Evolutionary conservation across 108 stramenopile genomes (phyloP), one percentile per base, ranked within the genome.

Genomic region (Cyclotella sp.): DNA sequence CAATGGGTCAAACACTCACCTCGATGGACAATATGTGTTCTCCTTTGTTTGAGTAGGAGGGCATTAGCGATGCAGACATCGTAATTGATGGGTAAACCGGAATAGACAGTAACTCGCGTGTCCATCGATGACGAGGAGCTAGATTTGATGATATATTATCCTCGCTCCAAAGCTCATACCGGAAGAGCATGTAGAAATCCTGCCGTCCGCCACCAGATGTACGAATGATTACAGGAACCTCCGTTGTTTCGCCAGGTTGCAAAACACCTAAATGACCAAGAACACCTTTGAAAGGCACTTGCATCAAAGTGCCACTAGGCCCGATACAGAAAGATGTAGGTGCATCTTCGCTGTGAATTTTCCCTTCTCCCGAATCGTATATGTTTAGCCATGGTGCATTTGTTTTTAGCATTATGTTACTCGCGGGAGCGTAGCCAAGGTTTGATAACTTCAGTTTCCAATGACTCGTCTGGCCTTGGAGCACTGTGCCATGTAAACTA

Each of bases 371-470:
- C 53, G 58, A 68, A 14, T 27, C 24, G 19, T 47, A 21, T 18
- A 92, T 85, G 55, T 87, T 79, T 15, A 95, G 78, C 94, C 94
- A 95, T 39, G 94, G 94, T 11, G 88, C 63, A 78, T 92, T 93
- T 30, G 92, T 93, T 75, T 95, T 95, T 21, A 95, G 74, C 63
- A 76, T 68, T 12, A 91, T 62, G 28, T 81, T 79, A 8, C 75
- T 73, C 10, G 94, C 94, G 16, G 91, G 86, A 9, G 94, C 94
- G 30, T 87, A 89, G 27, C 94, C 94, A 66, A 90, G 73, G 73
- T 95, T 95, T 10, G 87, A 72, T 34, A 95, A 18, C 55, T 86
- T 91, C 28, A 95, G 78, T 41, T 68, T 92, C 94, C 94, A 95
- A 28, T 51, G 44, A 63, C 90, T 87, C 9, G 90, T 85, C 68